Evolutionary conservation across 1,139 yeast species (phyloP).

Genomic region (Sporopachydermia cereana): DNA sequence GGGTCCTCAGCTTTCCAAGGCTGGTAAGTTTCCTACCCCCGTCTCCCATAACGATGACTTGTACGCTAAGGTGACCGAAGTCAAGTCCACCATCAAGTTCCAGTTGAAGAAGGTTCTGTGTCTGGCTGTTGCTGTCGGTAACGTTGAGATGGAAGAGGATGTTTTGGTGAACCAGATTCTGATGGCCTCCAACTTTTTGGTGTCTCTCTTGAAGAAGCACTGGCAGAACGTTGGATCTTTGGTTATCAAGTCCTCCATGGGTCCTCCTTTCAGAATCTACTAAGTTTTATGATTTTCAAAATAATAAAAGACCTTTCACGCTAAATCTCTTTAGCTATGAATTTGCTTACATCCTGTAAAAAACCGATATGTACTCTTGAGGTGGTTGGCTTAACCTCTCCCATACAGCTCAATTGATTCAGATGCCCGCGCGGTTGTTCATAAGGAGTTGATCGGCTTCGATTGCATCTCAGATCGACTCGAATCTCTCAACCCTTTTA

Average conservation of each 20-base stretch:
- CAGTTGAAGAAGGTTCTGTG: slow-evolving; percentile 95
- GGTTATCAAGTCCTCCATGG: slow-evolving; percentile 99
- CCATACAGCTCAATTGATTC: too few relatives aligned
- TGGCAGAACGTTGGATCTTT: slow-evolving; percentile 99
- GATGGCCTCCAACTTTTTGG: slow-evolving; percentile 99
- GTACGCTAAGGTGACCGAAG: slow-evolving; percentile 91
- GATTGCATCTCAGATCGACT: too few relatives aligned
- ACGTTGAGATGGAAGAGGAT: slow-evolving; percentile 99
- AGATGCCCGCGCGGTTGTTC: too few relatives aligned
- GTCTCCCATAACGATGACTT: slow-evolving; percentile 99
- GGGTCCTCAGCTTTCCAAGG: slow-evolving; percentile 99
- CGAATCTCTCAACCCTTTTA: too few relatives aligned
- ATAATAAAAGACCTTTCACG: neutral
- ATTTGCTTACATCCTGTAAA: too few relatives aligned
- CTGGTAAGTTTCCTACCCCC: slow-evolving; percentile 99
- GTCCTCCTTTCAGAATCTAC: slow-evolving; percentile 99
- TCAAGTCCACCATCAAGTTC: slow-evolving; percentile 99
- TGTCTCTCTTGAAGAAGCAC: slow-evolving; percentile 99
- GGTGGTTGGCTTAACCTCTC: too few relatives aligned
- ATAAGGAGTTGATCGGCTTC: too few relatives aligned
- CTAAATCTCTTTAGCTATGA: too few relatives aligned
- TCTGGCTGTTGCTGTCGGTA: slow-evolving; percentile 89
- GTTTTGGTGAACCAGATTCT: slow-evolving; percentile 94
- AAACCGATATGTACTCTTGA: too few relatives aligned
- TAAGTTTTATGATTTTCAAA: slow-evolving; percentile 31